Evolutionary conservation across 2,329 filamentous ascomycete genomes (phyloP).

Genomic region (Aspergillus pseudoviridinutans): DNA sequence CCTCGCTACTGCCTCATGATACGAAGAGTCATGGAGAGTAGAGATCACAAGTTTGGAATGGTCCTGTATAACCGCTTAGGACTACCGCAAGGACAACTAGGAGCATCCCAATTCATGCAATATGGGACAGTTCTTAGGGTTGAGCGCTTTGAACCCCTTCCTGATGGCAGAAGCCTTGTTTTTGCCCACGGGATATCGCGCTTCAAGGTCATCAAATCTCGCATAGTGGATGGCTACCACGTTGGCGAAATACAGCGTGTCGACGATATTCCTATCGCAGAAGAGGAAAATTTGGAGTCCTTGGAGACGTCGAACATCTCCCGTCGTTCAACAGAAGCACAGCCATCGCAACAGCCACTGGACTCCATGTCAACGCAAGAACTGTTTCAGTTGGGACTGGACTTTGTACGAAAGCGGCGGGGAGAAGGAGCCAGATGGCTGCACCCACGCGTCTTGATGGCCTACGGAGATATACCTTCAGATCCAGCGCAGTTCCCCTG

Average conservation of each 20-base stretch:
- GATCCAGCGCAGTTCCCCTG: conserved; percentile 79
- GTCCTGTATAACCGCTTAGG: conserved; percentile 62
- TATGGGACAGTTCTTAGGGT: conserved; percentile 78
- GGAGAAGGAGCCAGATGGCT: conserved; percentile 70
- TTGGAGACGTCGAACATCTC: conserved; percentile 51
- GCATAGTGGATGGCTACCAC: conserved; percentile 70
- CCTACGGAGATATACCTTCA: conserved; percentile 72
- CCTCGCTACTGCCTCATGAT: conserved; percentile 91
- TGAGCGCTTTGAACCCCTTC: conserved; percentile 66
- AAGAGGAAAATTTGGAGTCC: conserved; percentile 74
- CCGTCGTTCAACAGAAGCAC: conserved; percentile 16
- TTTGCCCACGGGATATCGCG: conserved; percentile 73
- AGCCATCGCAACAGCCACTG: conserved; percentile 26
- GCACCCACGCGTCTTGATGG: conserved; percentile 64
- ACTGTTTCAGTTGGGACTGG: conserved; percentile 61
- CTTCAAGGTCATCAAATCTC: conserved; percentile 63
- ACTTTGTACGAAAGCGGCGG: conserved; percentile 68
- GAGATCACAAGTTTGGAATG: conserved; percentile 78
- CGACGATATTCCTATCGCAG: conserved; percentile 74
- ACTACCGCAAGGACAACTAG: conserved; percentile 51
- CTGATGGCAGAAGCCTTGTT: conserved; percentile 76
- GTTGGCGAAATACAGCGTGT: conserved; percentile 72
- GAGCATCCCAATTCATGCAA: conserved; percentile 58
- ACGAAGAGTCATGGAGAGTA: conserved; percentile 65
- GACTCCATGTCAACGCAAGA: conserved; percentile 63